These are phyloP conservation scores for Fusarium sulawesiense DNA, from an alignment of 2,329 filamentous ascomycete species.

Conservation along the genomic window DNA sequence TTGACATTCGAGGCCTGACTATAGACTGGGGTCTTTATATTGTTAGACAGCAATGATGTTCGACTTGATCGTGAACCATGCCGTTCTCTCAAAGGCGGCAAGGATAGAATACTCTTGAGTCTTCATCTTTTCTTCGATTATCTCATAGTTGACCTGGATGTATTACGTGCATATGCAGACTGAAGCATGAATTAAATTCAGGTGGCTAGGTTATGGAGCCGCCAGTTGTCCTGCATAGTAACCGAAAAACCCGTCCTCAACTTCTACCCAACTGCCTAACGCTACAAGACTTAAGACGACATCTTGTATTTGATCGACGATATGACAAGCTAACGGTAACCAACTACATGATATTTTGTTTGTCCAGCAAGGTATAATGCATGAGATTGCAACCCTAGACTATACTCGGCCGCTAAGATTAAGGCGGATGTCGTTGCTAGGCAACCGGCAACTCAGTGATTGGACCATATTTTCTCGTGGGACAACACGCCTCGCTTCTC, in stretches of 20 bases:
- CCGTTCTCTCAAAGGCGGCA: not conserved
- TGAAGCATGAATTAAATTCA: not conserved
- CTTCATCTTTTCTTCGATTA: not conserved
- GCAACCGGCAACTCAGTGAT: conserved; percentile 49
- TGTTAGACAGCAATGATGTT: not conserved
- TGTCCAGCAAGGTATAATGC: conserved; percentile 1
- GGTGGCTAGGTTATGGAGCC: not conserved
- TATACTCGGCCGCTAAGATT: conserved; percentile 25
- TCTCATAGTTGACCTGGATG: not conserved
- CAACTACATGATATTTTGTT: not conserved
- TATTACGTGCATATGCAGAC: not conserved
- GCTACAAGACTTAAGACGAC: not conserved
- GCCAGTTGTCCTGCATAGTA: conserved; percentile 5
- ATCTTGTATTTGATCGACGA: not conserved
- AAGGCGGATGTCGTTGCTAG: conserved; percentile 45
- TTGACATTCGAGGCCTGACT: not conserved
- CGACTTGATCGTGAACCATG: not conserved
- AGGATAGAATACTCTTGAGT: not conserved
- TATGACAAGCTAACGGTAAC: not conserved
- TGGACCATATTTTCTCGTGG: conserved; percentile 42
- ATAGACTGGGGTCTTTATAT: not conserved
- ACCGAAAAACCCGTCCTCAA: not conserved
- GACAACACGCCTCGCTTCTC: conserved; percentile 46
- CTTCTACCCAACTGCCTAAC: not conserved
- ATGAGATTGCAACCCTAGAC: conserved; percentile 30